Base-by-base conservation (phyloP, 148 eudicot species). In the Arctostaphylos glauca region DNA sequence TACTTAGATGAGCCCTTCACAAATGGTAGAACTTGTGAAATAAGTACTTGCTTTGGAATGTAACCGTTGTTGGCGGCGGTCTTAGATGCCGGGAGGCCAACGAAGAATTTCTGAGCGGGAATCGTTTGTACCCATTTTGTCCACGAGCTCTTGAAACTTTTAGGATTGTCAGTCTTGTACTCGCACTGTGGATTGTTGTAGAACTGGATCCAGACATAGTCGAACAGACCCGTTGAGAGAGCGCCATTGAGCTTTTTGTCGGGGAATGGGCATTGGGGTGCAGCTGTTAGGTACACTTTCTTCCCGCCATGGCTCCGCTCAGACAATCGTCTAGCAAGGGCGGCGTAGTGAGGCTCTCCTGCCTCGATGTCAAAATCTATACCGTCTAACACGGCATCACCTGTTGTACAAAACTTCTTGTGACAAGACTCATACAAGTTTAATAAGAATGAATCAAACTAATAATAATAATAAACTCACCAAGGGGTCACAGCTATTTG, bases 321-420 rank as follows among this genome's bases (percentile, higher is more conserved):
- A 53, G 0, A 80, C 84, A 46, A 84, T 56, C 19, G 55, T 62
- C 10, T 82, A 81, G 46, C 70, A 80, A 19, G 80, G 7, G 19
- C 21, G 7, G 53, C 19, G 4, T 43, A 31, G 4, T 12, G 64
- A 18, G 64, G 23, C 8, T 91, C 91, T 55, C 81, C 85, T 3
- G 3, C 5, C 60, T 82, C 87, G 14, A 87, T 84, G 52, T 82
- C 84, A 5, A 87, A 84, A 73, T 87, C 87, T 14, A 87, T 62
- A 2, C 89, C 89, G 55, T 87, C 85, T 5, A 87, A 12, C 4
- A 84, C 60, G 15, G 78, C 87, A 25, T 4, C 91, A 97, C 79
- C 89, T 95, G 41, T 89, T 93, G 67, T 89, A 89, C 81, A 97
- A 58, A 58, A 58, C 0, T 93, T 84, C 92, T 25, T 55, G 0